Percentiles rank a stretch among this genome's conserved stretches.
Evolutionary conservation across 2,329 filamentous ascomycete species (phyloP).

Genomic region (Ceratocystis papillata): DNA sequence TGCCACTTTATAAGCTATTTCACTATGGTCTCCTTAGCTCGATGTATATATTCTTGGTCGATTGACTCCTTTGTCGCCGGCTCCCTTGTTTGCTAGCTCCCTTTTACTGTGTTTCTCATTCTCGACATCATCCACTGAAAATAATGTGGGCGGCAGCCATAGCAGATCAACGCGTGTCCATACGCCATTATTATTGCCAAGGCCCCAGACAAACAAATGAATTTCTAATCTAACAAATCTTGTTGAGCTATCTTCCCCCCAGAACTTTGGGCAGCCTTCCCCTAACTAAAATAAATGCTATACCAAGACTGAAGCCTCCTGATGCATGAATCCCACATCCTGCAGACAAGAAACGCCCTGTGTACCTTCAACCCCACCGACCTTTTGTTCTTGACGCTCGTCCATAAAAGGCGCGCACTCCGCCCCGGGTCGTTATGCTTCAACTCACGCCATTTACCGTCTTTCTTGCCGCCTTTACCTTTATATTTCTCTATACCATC

Average conservation of each 20-base stretch:
- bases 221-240: too few species aligned
- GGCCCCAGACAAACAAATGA: neutral
- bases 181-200: neutral
- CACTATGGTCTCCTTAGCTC: too few species aligned
- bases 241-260: neutral
- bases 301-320: constrained; percentile 5
- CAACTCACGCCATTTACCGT: neutral
- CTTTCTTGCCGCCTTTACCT: constrained; percentile 8
- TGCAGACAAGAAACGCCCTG: neutral
- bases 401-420: constrained; percentile 13
- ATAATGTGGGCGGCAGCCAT: neutral
- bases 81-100: neutral
- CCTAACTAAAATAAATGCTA: neutral
- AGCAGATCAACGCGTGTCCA: neutral
- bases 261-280: neutral
- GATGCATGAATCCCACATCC: constrained; percentile 9
- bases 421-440: neutral
- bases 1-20: too few species aligned
- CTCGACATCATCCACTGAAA: neutral
- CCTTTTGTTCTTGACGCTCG: neutral
- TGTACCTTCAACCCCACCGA: neutral
- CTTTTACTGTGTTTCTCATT: neutral
- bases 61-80: neutral
- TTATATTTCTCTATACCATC: constrained; percentile 14
- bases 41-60: too few species aligned